A percentile compares a stretch with the other conserved stretches of the same genome.
Evolutionary conservation across 257 asterid genomes (phyloP).

Genomic region (Nicotiana knightiana): DNA sequence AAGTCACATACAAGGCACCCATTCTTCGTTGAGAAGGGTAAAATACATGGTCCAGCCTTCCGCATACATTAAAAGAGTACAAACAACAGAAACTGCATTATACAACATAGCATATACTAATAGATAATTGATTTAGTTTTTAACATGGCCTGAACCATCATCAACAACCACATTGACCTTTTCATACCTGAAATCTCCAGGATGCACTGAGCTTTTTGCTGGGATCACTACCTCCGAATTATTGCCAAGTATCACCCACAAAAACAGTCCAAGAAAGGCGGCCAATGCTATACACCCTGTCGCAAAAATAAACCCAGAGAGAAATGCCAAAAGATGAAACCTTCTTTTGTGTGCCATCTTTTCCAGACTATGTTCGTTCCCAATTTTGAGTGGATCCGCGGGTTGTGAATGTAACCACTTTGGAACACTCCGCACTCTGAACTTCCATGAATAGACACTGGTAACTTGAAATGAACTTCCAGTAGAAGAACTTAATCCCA

Average conservation of each 20-base stretch:
- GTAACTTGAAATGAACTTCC: slow-evolving; percentile 50
- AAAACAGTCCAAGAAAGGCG: slow-evolving; percentile 41
- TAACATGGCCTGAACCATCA: slow-evolving; percentile 30
- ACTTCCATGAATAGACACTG: slow-evolving; percentile 62
- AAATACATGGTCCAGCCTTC: not conserved
- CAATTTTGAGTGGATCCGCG: slow-evolving; percentile 33
- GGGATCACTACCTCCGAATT: slow-evolving; percentile 42
- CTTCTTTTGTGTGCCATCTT: slow-evolving; percentile 23
- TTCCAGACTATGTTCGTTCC: slow-evolving; percentile 21
- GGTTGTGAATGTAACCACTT: slow-evolving; percentile 74
- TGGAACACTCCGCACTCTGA: slow-evolving; percentile 51
- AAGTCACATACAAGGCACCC: not conserved
- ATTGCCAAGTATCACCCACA: slow-evolving; percentile 44
- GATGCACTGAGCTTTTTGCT: slow-evolving; percentile 29
- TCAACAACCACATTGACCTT: slow-evolving; percentile 52
- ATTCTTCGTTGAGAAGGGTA: not conserved
- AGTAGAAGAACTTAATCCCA: slow-evolving; percentile 65
- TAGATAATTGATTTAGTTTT: slow-evolving; percentile 31
- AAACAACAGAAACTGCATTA: not conserved
- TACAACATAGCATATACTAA: slow-evolving; percentile 21
- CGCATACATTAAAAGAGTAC: not conserved
- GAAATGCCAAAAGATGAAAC: slow-evolving; percentile 44
- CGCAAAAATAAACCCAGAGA: slow-evolving; percentile 52
- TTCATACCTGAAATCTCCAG: slow-evolving; percentile 63
- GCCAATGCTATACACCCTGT: slow-evolving; percentile 55